Evolutionary conservation across 1,284 basidiomycete genomes (phyloP), one percentile per base, ranked within the genome.

Genomic region (Ganoderma lingzhi): DNA sequence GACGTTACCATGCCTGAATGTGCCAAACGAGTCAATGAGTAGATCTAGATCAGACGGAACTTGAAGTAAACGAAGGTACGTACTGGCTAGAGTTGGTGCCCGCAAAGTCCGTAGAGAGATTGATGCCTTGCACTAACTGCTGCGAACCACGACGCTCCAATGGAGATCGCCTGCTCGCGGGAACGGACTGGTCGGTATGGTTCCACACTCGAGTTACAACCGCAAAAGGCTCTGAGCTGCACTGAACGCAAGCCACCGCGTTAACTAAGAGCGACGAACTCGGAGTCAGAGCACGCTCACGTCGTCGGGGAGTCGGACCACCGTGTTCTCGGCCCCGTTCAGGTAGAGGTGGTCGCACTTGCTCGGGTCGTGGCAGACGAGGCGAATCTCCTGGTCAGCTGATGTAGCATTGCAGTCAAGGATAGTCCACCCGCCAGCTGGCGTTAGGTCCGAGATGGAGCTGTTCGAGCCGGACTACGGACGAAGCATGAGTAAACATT

Each of bases 351-450:
- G 23, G 23, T 23, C 23, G 23, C 23, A 23, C 23, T 23, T 23
- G 23, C 78, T 75, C 39, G 80, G 77, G 56, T 74, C 76, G 10
- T 64, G 77, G 73, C 87, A 88, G 1, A 86, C 84, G 17, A 86
- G 77, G 4, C 84, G 83, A 59, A 88, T 82, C 56, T 84, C 80
- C 70, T 88, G 86, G 15, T 77, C 66, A 9, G 79, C 72, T 0
- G 76, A 70, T 58, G 80, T 77, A 2, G 82, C 70, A 44, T 83
- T 77, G 73, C 87, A 88, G 60, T 75, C 79, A 35, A 86, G 70
- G 53, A 88, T 85, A 10, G 81, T 76, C 87, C 87, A 88, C 41
- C 86, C 86, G 28, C 84, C 85, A 5, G 85, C 85, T 5, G 76
- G 56, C 0, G 87, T 88, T 56, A 88, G 84, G 73, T 89, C 87